These are phyloP conservation scores for Mucor velutinosus DNA, from an alignment of 371 early-diverging fungal species.

Conservation along the genomic window DNA sequence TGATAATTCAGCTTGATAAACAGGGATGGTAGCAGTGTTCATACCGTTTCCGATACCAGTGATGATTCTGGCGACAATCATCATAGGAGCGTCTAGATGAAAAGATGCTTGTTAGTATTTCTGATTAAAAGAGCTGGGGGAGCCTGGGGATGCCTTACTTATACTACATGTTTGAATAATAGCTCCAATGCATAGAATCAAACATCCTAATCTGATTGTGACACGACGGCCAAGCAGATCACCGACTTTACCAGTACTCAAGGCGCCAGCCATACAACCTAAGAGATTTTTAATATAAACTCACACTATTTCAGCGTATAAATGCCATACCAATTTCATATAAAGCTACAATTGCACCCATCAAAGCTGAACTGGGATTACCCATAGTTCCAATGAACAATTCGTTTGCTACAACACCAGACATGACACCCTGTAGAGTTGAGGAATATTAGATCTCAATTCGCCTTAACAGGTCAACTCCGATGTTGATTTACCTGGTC, in stretches of 20 bases:
- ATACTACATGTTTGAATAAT: conserved; percentile 36
- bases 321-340: too few species aligned
- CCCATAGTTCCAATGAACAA: conserved; percentile 31
- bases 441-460: background rate
- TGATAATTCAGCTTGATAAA: conserved; percentile 53
- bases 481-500: conserved; percentile 39
- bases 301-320: too few species aligned
- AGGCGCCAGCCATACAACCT: conserved; percentile 34
- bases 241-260: conserved; percentile 27
- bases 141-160: too few species aligned
- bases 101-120: too few species aligned
- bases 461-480: background rate
- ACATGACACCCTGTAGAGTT: conserved; percentile 36
- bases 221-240: conserved; percentile 35
- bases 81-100: conserved; percentile 30
- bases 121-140: too few species aligned
- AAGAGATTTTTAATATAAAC: background rate
- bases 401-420: conserved; percentile 34
- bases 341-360: conserved; percentile 22
- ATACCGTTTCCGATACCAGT: conserved; percentile 60
- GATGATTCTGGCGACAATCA: conserved; percentile 52
- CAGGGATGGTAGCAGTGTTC: conserved; percentile 54
- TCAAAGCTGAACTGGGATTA: conserved; percentile 24
- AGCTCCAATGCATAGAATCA: conserved; percentile 38
- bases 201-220: conserved; percentile 36